phyloP scores from a whole-genome alignment of 2,329 filamentous ascomycete genomes.

The Epicoccum sorghinum region DNA sequence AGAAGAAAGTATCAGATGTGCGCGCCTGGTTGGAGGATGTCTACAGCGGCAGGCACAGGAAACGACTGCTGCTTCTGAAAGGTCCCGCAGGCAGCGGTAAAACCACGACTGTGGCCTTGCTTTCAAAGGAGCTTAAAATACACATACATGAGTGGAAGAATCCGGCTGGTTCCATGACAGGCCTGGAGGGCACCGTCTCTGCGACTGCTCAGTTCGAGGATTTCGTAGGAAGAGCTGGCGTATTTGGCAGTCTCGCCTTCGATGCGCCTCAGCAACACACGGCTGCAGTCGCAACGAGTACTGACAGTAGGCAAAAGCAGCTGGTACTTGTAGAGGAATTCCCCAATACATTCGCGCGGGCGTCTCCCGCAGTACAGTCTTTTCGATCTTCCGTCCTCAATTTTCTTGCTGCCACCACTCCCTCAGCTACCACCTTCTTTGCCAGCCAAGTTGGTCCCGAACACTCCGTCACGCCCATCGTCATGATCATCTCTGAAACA shows the following conservation, averaged over 20 bases:
- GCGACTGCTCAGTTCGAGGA: slow-evolving; percentile 86
- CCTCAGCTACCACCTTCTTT: slow-evolving; percentile 58
- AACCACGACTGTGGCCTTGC: slow-evolving; percentile 80
- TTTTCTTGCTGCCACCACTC: slow-evolving; percentile 73
- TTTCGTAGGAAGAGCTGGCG: slow-evolving; percentile 81
- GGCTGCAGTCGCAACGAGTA: slow-evolving; percentile 20
- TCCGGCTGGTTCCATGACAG: slow-evolving; percentile 67
- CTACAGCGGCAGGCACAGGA: slow-evolving; percentile 62
- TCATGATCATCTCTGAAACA: slow-evolving; percentile 92
- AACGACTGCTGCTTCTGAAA: slow-evolving; percentile 83
- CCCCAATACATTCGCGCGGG: slow-evolving; percentile 55
- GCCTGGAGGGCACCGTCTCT: slow-evolving; percentile 69
- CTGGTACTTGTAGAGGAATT: slow-evolving; percentile 58
- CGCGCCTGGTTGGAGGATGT: slow-evolving; percentile 80
- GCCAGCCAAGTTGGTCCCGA: slow-evolving; percentile 29
- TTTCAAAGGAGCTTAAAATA: slow-evolving; percentile 77
- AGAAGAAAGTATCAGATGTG: slow-evolving; percentile 90
- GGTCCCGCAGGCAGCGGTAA: slow-evolving; percentile 92
- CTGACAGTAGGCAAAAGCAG: slow-evolving; percentile 42
- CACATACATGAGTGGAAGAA: slow-evolving; percentile 92
- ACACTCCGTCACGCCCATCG: slow-evolving; percentile 63
- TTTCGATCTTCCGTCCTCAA: slow-evolving; percentile 76
- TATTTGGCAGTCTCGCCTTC: slow-evolving; percentile 74
- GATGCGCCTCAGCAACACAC: slow-evolving; percentile 22
- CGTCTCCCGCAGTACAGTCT: slow-evolving; percentile 52